Evolutionary conservation across 2,329 filamentous ascomycete species (phyloP).

Genomic region (Penicillium sp.): DNA sequence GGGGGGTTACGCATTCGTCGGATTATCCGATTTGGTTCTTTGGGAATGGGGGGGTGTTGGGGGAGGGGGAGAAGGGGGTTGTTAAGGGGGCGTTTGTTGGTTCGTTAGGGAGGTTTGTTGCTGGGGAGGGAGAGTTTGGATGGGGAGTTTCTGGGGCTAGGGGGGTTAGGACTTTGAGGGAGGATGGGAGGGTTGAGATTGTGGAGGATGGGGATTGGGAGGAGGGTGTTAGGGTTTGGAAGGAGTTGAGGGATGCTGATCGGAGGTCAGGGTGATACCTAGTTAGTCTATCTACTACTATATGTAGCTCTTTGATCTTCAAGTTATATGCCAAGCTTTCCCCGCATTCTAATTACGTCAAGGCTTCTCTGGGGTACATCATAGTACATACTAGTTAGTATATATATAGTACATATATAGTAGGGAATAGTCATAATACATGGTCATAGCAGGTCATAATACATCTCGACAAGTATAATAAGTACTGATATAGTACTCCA

Average conservation of each 20-base stretch:
- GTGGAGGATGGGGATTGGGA: conserved; percentile 49
- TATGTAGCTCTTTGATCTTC: no score
- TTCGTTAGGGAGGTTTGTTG: conserved; percentile 32
- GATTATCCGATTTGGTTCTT: conserved; percentile 58
- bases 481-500: not conserved
- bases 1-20: conserved; percentile 55
- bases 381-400: not conserved
- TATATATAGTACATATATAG: not conserved
- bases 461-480: not conserved
- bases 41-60: conserved; percentile 48
- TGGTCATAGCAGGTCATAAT: not conserved
- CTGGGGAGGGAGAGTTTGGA: conserved; percentile 21
- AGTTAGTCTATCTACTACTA: no score
- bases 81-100: conserved; percentile 32
- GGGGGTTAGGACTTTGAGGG: conserved; percentile 46
- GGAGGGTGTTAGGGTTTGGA: conserved; percentile 50
- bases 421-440: not conserved
- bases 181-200: conserved; percentile 47
- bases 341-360: conserved; percentile 25
- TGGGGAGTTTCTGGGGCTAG: conserved; percentile 30
- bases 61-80: conserved; percentile 45
- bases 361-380: not conserved
- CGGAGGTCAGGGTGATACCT: not conserved
- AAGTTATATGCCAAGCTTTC: conserved; percentile 18
- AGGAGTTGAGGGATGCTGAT: conserved; percentile 27